Conservation (phyloP, 2,329 filamentous ascomycete genomes). For the Fusarium liriodendri region DNA sequence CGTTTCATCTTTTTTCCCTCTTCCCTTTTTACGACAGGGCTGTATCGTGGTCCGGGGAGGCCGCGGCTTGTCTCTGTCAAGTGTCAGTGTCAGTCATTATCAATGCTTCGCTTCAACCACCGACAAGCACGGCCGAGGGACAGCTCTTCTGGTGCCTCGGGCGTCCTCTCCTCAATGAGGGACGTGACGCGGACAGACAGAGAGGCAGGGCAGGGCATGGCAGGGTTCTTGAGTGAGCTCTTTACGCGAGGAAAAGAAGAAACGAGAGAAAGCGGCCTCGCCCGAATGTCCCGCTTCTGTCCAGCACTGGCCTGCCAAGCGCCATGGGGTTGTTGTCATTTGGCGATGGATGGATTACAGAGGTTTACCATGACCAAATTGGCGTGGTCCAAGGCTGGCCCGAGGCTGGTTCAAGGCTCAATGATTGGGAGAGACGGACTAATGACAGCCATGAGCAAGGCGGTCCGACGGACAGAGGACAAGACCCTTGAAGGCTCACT, state of each 20-base stretch:
- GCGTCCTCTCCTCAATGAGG: background rate
- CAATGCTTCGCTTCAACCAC: conserved; percentile 5
- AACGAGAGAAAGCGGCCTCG: conserved; percentile 22
- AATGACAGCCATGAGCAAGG: conserved; percentile 29
- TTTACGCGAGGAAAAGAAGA: background rate
- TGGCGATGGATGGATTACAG: conserved; percentile 25
- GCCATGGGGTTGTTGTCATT: conserved; percentile 27
- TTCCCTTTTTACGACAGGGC: conserved; percentile 21
- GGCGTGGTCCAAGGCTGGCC: conserved; percentile 35
- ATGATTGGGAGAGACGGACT: conserved; percentile 28
- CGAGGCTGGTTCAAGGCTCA: conserved; percentile 7
- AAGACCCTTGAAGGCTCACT: conserved; percentile 35
- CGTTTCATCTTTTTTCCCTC: conserved; percentile 37
- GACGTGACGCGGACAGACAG: background rate
- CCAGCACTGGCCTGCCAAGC: conserved; percentile 32
- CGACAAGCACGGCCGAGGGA: background rate
- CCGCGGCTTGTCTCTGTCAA: conserved; percentile 18
- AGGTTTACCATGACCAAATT: conserved; percentile 39
- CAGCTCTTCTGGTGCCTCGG: background rate
- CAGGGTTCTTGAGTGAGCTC: background rate
- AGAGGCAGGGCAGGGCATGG: background rate
- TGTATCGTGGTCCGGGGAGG: conserved; percentile 25
- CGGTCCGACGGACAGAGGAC: conserved; percentile 30
- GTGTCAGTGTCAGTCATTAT: conserved; percentile 31
- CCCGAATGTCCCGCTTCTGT: conserved; percentile 26